Percentiles rank a stretch among this genome's conserved stretches.
phyloP scores from a whole-genome alignment of 768 basidiomycete genomes.

The Tulasnella calospora region DNA sequence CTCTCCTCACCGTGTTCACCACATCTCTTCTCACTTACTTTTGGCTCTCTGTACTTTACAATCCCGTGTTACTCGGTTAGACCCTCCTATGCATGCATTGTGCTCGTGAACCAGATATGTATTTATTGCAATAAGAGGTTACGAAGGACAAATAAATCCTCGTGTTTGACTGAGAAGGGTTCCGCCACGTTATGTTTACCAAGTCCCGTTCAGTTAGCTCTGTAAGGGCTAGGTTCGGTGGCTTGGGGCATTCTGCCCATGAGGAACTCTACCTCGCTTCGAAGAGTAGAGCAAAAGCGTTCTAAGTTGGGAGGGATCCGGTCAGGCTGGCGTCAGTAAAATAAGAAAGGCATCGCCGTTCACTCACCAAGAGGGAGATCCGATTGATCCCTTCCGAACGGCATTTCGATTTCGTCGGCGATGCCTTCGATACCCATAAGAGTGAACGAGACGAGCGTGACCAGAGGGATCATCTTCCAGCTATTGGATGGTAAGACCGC shows the following conservation, averaged over 20 bases:
- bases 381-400: slow-evolving; percentile 69
- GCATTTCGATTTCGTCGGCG: slow-evolving; percentile 91
- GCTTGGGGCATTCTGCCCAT: neutral
- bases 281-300: slow-evolving; percentile 16
- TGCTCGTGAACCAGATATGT: neutral
- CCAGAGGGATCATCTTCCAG: slow-evolving; percentile 34
- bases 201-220: neutral
- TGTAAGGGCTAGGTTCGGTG: neutral
- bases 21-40: neutral
- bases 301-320: neutral
- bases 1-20: neutral
- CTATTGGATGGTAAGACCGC: neutral
- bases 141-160: neutral
- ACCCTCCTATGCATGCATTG: neutral
- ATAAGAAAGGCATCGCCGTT: neutral
- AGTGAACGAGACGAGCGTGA: slow-evolving; percentile 64
- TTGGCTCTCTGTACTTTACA: neutral
- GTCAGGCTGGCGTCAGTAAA: neutral
- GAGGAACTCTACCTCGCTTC: slow-evolving; percentile 12
- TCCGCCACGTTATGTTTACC: neutral
- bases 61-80: neutral
- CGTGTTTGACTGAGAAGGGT: neutral
- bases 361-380: slow-evolving; percentile 68
- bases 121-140: neutral
- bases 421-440: slow-evolving; percentile 96